Base-by-base conservation (phyloP, 1,284 basidiomycete species). In the Pterula multifida region DNA sequence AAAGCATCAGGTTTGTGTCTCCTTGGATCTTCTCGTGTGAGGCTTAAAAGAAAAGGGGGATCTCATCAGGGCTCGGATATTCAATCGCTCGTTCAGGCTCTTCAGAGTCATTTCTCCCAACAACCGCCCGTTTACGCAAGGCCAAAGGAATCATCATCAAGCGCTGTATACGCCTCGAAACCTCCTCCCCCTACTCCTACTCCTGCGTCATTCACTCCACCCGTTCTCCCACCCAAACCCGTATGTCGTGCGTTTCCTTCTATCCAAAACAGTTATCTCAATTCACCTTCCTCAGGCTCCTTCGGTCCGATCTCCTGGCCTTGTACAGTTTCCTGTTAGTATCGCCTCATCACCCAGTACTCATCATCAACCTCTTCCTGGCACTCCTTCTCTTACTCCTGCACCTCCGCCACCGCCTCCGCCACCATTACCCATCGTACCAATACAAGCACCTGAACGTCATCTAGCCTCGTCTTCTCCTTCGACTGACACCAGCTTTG, bases 121-220 rank as follows among this genome's bases (percentile, higher is more conserved):
- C 76, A 83, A 52, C 94, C 95, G 42, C 94, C 95, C 3, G 82
- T 98, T 12, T 97, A 94, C 62, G 84, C 94, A 36, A 93, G 87
- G 66, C 86, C 91, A 15, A 73, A 68, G 60, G 55, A 60, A 19
- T 42, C 56, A 47, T 48, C 54, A 26, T 54, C 25, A 35, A 48
- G 51, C 44, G 39, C 52, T 21, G 47, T 52, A 52, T 24, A 64
- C 55, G 49, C 60, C 19, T 57, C 56, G 36, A 57, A 63, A 32
- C 61, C 61, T 36, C 62, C 63, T n/a, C 65, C 64, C 21, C 65
- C 63, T 21, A 47, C 61, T 36, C 62, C 63, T n/a, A 64, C 64
- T 22, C 65, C 63, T 21, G 47, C 61, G 48, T 49, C 65, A 59
- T 47, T 63, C 51, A 45, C 61, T 56, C 39, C 61, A 55, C 39